These are phyloP conservation scores for Aulographum hederae DNA, from an alignment of 2,329 filamentous ascomycete species.

Conservation along the genomic window DNA sequence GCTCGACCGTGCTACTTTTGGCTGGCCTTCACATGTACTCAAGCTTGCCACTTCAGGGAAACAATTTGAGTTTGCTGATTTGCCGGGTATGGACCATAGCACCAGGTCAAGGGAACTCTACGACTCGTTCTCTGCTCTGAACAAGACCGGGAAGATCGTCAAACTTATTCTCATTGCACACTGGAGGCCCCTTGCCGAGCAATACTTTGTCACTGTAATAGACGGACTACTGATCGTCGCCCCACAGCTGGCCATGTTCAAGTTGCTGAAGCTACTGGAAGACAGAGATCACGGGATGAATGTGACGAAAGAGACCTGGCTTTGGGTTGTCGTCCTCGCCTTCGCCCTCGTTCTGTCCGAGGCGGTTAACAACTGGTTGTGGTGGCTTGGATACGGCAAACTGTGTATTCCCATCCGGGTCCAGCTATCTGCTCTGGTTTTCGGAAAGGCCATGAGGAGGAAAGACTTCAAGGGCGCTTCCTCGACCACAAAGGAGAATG, in stretches of 20 bases:
- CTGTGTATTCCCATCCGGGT: conserved; percentile 48
- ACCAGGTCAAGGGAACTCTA: conserved; percentile 5
- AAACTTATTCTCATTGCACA: conserved; percentile 41
- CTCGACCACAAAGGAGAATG: too few relatives aligned
- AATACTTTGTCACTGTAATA: conserved; percentile 38
- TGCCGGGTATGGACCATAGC: conserved; percentile 5
- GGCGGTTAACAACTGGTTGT: conserved; percentile 46
- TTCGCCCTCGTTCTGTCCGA: conserved; percentile 34
- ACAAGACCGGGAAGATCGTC: conserved; percentile 31
- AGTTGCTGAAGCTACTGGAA: conserved; percentile 48
- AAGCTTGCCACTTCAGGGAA: conserved; percentile 11
- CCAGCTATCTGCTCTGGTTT: conserved; percentile 54
- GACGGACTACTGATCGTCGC: conserved; percentile 44
- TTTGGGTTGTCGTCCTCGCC: conserved; percentile 49
- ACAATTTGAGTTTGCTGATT: conserved; percentile 8
- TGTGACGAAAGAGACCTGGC: conserved; percentile 35
- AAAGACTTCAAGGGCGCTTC: conserved; percentile 52
- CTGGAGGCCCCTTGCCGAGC: conserved; percentile 33
- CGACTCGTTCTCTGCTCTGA: conserved; percentile 4
- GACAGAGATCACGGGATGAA: conserved; percentile 24
- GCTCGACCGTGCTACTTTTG: conserved; percentile 44
- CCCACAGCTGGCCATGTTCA: conserved; percentile 51
- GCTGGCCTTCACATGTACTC: conserved; percentile 42
- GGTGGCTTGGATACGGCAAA: conserved; percentile 10
- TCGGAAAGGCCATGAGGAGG: conserved; percentile 56